These are phyloP conservation scores for Flaveria floridana DNA, from an alignment of 140 eudicot genomes.

Conservation along the genomic window DNA sequence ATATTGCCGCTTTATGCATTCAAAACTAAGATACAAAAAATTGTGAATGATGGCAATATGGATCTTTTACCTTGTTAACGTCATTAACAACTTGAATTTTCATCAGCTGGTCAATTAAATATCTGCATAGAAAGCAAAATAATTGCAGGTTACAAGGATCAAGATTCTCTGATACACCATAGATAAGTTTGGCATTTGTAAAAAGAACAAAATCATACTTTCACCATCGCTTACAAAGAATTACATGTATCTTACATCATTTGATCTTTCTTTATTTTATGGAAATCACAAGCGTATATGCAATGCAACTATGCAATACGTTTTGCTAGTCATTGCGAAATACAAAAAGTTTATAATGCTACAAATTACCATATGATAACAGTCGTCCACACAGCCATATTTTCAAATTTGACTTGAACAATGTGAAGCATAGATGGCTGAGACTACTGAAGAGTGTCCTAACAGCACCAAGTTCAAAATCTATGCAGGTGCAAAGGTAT, in stretches of 20 bases:
- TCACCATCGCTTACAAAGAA: not conserved
- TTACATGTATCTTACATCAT: constrained; percentile 9
- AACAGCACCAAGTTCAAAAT: constrained; percentile 2
- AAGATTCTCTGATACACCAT: constrained; percentile 18
- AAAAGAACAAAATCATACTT: constrained; percentile 6
- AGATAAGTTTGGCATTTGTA: constrained; percentile 1
- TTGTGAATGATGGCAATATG: not conserved
- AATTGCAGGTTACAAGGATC: constrained; percentile 6
- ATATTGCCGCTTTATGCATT: constrained; percentile 10
- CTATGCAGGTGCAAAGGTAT: constrained; percentile 2
- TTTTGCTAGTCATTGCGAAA: constrained; percentile 7
- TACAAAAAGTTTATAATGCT: constrained; percentile 12
- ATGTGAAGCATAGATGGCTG: constrained; percentile 10
- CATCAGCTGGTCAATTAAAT: constrained; percentile 78
- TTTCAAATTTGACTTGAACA: not conserved
- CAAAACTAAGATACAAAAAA: constrained; percentile 1
- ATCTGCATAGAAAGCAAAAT: constrained; percentile 47
- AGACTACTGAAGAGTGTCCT: not conserved
- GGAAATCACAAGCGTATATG: constrained; percentile 22
- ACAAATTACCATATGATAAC: not conserved
- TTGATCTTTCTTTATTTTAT: not conserved
- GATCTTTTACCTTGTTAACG: constrained; percentile 70
- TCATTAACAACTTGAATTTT: constrained; percentile 82
- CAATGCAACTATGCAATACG: not conserved
- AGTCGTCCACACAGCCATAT: constrained; percentile 6